Base-by-base conservation (phyloP, 2,329 filamentous ascomycete genomes). In the Leptographium radiaticola region DNA sequence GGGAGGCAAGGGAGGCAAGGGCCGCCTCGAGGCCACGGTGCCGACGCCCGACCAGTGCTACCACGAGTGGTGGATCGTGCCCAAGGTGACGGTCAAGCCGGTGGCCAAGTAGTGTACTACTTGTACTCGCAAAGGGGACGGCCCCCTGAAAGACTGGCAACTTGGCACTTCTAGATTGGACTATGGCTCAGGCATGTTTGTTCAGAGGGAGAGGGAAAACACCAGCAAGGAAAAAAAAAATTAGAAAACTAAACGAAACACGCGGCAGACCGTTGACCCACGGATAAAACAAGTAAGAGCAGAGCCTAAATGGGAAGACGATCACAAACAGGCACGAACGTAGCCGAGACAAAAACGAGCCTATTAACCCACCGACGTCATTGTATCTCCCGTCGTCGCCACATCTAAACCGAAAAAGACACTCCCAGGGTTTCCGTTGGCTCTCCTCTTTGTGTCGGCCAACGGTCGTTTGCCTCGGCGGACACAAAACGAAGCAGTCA, bases 21-120 rank as follows among this genome's bases (percentile, higher is more conserved):
- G 57, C 55, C 51, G 53, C 49, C 61, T 81, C 25, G 74, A 67
- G 61, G 72, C 71, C 30, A 74, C 79, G 62, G 70, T 83, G 49
- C 79, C 79, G 10, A 65, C 64, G 25, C 69, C 74, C 30, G 74
- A 74, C 13, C 71, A 76, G 61, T 70, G 73, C 36, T 83, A 83
- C 64, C 80, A 84, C 64, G 73, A 77, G 61, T 84, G 78, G 76
- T 84, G 81, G 81, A 69, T 82, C 55, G 78, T 84, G 53, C 81
- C 81, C 3, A 75, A 69, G 62, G 59, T 80, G 39, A 50, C 46
- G 13, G 40, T 46, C 6, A 40, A 45, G 30, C 42, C 42, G 31
- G 31, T 7, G 2, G 25, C 47, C 11, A 31, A n/a, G 34, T 36
- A 15, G 25, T 34, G 33, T n/a, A n/a, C n/a, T n/a, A n/a, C n/a